A percentile compares a stretch with the other conserved stretches of the same genome.
Evolutionary conservation across 2,329 filamentous ascomycete species (phyloP).

Genomic region (Claviceps fusiformis): DNA sequence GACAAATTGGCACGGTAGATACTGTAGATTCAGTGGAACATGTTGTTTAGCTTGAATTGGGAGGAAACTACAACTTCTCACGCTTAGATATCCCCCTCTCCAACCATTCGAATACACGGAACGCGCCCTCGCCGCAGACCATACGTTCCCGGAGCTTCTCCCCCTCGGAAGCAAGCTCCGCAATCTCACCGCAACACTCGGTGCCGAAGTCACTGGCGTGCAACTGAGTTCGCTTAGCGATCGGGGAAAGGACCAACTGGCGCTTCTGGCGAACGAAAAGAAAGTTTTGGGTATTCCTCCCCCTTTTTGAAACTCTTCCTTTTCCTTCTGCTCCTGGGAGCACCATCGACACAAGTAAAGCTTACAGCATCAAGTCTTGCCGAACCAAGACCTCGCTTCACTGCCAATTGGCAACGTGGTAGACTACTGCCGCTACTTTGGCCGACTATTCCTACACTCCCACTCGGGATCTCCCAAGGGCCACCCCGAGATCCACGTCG

Average conservation of each 20-base stretch:
- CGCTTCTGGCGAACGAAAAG: constrained; percentile 49
- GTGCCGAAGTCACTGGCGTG: constrained; percentile 48
- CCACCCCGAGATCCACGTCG: constrained; percentile 53
- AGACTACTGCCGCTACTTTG: constrained; percentile 54
- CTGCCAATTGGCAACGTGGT: constrained; percentile 49
- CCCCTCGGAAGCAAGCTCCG: neutral
- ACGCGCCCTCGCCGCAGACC: neutral
- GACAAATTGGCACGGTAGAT: no score
- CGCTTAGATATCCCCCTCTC: neutral
- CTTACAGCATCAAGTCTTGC: neutral
- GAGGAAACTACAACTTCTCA: neutral
- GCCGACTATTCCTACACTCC: constrained; percentile 58
- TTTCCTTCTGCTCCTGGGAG: neutral
- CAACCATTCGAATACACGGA: neutral
- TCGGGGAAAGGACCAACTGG: constrained; percentile 52
- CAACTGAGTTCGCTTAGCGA: constrained; percentile 49
- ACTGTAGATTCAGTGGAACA: no score
- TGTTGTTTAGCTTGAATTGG: neutral
- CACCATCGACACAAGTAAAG: no score
- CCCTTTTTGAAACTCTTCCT: neutral
- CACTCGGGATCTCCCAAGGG: constrained; percentile 55
- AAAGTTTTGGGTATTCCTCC: constrained; percentile 47
- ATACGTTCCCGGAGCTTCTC: neutral
- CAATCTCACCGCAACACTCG: constrained; percentile 46
- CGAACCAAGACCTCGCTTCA: constrained; percentile 47